Base-by-base conservation (phyloP, 768 basidiomycete genomes). In the Lactarius sanguifluus region DNA sequence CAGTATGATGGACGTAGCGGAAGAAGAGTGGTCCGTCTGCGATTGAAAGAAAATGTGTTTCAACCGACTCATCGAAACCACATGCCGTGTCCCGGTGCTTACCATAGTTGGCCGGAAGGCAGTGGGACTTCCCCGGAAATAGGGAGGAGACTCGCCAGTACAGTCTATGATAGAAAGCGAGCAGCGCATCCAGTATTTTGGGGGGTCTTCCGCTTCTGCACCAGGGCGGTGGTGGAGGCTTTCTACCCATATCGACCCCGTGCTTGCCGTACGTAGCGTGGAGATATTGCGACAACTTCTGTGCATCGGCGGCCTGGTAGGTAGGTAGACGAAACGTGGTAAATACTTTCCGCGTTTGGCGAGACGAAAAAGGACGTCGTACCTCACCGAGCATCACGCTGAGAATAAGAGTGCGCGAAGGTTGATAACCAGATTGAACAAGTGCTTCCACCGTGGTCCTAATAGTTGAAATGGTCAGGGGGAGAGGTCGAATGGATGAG, bases 361-460 rank as follows among this genome's bases (percentile, higher is more conserved):
- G 23, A 25, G 13, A 25, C 16, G 12, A 5, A 41, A 41, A 6
- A 32, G 8, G 36, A 12, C 16, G 15, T 54, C 65, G 40, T 20
- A 62, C 65, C 25, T 62, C 57, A 28, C 65, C 61, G 10, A 66
- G 61, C 25, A 58, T 54, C 28, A 66, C 16, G 57, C 38, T 45
- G 18, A 66, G 5, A n/a, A 66, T 4, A 36, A 62, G 47, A 6
- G 57, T 36, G 18, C 65, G 65, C 1, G 40, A 58, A 43, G 65
- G 65, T 43, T 28, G 65, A 32, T 66, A 16, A 4, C 40, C 61
- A 16, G 20, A 43, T 10, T 36, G 65, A 30, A 62, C 47, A 5
- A 66, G 65, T 16, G 23, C 8, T 16, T 66, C 57, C 4, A 41
- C 15, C 1, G 65, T 57, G 23, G 50, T 58, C n/a, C 65, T 66